Evolutionary conservation across 768 basidiomycete species (phyloP).

Genomic region (Trametes gibbosa): DNA sequence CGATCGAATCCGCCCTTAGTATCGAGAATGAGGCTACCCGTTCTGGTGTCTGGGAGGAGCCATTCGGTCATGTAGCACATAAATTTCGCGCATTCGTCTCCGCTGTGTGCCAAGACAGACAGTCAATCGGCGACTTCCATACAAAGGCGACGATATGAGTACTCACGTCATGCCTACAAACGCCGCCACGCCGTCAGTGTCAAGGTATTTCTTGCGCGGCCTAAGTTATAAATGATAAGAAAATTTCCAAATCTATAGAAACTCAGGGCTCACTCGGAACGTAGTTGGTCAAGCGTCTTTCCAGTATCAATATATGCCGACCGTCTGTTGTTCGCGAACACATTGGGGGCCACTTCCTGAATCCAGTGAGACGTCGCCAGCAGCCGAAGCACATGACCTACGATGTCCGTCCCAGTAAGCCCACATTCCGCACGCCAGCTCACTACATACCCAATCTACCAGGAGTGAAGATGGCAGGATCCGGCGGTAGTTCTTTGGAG

Average conservation of each 20-base stretch:
- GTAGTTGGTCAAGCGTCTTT: constrained; percentile 49
- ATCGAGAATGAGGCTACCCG: constrained; percentile 1
- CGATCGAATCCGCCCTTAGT: not conserved
- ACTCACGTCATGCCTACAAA: constrained; percentile 68
- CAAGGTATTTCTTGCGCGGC: constrained; percentile 62
- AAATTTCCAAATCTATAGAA: not conserved
- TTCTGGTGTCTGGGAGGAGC: constrained; percentile 19
- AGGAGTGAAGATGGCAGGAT: constrained; percentile 18
- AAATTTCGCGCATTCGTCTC: constrained; percentile 75
- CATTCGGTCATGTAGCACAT: constrained; percentile 70
- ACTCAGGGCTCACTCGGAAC: constrained; percentile 39
- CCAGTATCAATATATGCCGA: constrained; percentile 69
- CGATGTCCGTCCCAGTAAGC: not conserved
- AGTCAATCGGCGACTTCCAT: no score
- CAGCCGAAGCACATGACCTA: constrained; percentile 71
- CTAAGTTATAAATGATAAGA: constrained; percentile 30
- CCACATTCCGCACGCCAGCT: constrained; percentile 24
- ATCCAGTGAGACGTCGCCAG: constrained; percentile 78
- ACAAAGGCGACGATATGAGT: not conserved
- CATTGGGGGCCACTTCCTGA: constrained; percentile 63
- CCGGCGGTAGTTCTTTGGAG: not conserved
- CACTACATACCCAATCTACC: constrained; percentile 46
- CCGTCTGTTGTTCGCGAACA: constrained; percentile 70
- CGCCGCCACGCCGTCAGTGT: constrained; percentile 64
- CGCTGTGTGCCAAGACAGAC: constrained; percentile 23